Base-by-base conservation (phyloP, 768 basidiomycete genomes). In the Pulveroboletus sp. region DNA sequence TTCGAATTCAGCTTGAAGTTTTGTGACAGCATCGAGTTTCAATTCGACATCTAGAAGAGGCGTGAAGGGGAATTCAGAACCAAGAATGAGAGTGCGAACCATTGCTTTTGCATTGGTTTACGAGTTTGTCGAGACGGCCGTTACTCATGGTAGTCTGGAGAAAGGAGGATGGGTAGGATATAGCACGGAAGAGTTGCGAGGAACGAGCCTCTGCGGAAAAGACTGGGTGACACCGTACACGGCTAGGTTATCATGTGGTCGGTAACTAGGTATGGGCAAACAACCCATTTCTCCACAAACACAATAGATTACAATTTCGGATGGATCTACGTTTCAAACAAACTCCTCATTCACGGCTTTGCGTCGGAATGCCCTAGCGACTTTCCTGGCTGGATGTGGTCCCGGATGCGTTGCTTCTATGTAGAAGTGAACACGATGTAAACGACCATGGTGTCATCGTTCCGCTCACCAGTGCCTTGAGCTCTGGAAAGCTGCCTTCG, bases 401-500 rank as follows among this genome's bases (percentile, higher is more conserved):
- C 89, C 31, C 94, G 79, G 56, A 96, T 81, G 42, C 86, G 79
- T 63, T 95, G 94, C 70, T 97, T 97, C 87, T 95, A 67, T 31
- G 40, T 16, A 42, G 37, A 29, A 29, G 19, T 50, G 31, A 50
- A 22, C 49, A 53, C 37, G 43, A 50, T 32, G n/a, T n/a, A n/a
- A n/a, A n/a, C n/a, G n/a, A 39, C 30, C 48, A 42, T 20, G 47
- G 27, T 32, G 41, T 38, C 43, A 36, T 34, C 20, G 20, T 38
- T 16, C 26, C 16, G 71, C 84, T 63, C 62, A 91, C 91, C 63
- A 93, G 71, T 20, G 78, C 73, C 68, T 92, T 94, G 53, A 93
- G 72, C 69, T 96, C 94, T 0, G 94, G 94, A 62, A 97, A 97
- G 2, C 90, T 88, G 34, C 89, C 90, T 64, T 94, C 89, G 20